phyloP scores from a whole-genome alignment of 202 grass and related monocot genomes.

The Setaria italica region DNA sequence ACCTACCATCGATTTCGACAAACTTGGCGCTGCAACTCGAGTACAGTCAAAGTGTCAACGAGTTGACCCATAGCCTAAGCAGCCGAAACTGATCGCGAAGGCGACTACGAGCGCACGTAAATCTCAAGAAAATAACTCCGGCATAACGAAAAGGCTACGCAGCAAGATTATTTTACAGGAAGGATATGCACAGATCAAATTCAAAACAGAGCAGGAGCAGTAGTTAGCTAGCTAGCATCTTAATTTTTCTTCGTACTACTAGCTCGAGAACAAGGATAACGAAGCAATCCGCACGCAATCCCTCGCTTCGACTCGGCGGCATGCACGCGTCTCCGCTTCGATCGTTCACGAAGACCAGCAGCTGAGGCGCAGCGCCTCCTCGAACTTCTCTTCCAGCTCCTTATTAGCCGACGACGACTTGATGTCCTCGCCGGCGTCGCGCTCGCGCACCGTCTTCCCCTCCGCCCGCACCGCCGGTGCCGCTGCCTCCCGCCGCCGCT shows the following conservation, averaged over 20 bases:
- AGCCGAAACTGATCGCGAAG: not conserved
- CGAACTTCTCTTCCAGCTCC: slow-evolving; percentile 56
- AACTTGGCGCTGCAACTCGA: not conserved
- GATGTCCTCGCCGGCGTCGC: not conserved
- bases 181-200: not conserved
- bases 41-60: not conserved
- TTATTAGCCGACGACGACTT: not conserved
- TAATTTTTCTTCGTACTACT: not conserved
- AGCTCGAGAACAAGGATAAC: not conserved
- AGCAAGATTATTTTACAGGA: not conserved
- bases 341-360: slow-evolving; percentile 67
- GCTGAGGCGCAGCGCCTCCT: slow-evolving; percentile 68
- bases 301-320: not conserved
- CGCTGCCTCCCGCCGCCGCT: not conserved
- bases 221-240: not conserved
- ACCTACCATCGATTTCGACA: not conserved
- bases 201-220: not conserved
- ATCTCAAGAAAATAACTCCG: not conserved
- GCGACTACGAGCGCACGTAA: not conserved
- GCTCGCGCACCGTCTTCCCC: not conserved
- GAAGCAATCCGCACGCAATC: not conserved
- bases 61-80: not conserved
- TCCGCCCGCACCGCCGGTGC: not conserved
- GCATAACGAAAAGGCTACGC: too few species aligned
- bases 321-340: not conserved